Percentiles rank a stretch among this genome's conserved stretches.
Evolutionary conservation across 164 flowering plant species (phyloP).

Genomic region (Sedum album): DNA sequence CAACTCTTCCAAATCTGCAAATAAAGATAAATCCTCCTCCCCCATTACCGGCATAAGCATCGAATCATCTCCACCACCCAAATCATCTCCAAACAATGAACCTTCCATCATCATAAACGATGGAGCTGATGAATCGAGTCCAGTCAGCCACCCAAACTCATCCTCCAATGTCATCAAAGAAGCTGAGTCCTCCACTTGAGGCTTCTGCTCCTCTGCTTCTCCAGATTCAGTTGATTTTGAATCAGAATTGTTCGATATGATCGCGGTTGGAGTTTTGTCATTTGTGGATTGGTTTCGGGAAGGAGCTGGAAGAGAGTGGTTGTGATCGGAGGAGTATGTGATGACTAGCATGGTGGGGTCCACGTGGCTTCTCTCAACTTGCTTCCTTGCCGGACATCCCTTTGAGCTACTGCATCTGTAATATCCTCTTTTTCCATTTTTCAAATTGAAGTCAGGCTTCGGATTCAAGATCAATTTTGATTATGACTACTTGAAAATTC

Average conservation of each 20-base stretch:
- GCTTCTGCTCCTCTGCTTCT: conserved; percentile 9
- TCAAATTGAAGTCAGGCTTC: no score
- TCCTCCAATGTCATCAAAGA: conserved; percentile 8
- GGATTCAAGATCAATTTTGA: no score
- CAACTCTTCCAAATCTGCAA: conserved; percentile 84
- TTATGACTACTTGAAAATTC: no score
- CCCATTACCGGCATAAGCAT: conserved; percentile 36
- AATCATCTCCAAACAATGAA: conserved; percentile 29
- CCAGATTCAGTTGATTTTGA: neutral
- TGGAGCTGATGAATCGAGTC: conserved; percentile 30
- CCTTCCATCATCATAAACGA: conserved; percentile 40
- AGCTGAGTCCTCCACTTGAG: conserved; percentile 23
- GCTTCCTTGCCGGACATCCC: conserved; percentile 93
- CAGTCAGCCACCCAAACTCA: conserved; percentile 36
- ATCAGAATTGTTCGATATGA: neutral
- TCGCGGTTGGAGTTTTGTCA: neutral
- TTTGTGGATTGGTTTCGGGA: conserved; percentile 24
- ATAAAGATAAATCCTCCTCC: conserved; percentile 42
- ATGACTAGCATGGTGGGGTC: conserved; percentile 75
- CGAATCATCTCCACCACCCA: conserved; percentile 28
- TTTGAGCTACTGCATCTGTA: conserved; percentile 86
- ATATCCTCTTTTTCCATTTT: conserved; percentile 49
- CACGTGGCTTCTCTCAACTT: conserved; percentile 72
- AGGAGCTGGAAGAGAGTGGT: conserved; percentile 65
- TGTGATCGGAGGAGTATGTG: conserved; percentile 83